Evolutionary conservation across 768 basidiomycete species (phyloP), one percentile per base, ranked within the genome.

Genomic region (Boletus bicolor): DNA sequence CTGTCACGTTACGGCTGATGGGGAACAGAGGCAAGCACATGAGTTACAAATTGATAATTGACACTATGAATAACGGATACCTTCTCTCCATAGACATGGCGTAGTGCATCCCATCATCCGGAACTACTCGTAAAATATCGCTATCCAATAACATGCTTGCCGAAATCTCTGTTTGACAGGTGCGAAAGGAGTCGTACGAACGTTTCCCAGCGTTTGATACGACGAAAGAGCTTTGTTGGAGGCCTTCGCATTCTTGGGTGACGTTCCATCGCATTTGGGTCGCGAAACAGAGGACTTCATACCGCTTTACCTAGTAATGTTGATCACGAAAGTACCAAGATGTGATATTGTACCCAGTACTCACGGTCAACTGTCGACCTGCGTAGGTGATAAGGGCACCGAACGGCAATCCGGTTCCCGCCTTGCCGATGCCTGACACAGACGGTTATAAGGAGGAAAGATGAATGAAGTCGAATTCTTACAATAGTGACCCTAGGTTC

Each of bases 221-320:
- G 11, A 69, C 21, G 34, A 55, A 44, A 32, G 64, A 59, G 32
- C 64, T 51, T 55, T 68, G 67, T 35, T 67, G 59, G 19, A 58
- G 7, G 15, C 10, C 1, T 34, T 56, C 48, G 6, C 5, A 48
- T n/a, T 44, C 53, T 39, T 50, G 37, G 5, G 38, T 32, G 11
- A 69, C 44, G 5, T 21, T 52, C 69, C 68, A 69, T 51, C 64
- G 58, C 67, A 69, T 66, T 42, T 52, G 45, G 5, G 30, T 51
- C 1, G 69, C 69, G 19, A 68, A 71, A 44, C 67, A 71, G 42
- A 69, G 67, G 36, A 69, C 61, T 44, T 71, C 69, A 53, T 71
- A 69, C 2, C 44, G 59, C 32, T 61, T 64, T 21, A 64, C 62
- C 68, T 69, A 34, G 32, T 15, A 36, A n/a, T 49, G 14, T 36